A percentile compares a stretch with the other conserved stretches of the same genome.
phyloP scores from a whole-genome alignment of 768 basidiomycete genomes.

The Podaxis rugospora region DNA sequence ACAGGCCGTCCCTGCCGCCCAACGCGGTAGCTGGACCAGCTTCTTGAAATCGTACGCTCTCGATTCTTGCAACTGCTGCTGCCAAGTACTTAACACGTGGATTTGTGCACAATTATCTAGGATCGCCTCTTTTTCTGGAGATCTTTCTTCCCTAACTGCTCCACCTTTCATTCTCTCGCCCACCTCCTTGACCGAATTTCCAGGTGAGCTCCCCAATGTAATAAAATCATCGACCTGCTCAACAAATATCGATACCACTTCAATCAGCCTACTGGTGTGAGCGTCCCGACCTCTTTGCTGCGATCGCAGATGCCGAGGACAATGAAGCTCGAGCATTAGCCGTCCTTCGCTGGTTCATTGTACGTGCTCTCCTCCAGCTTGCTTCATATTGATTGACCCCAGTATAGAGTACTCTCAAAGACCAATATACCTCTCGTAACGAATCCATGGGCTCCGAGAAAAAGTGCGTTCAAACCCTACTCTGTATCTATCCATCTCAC shows the following conservation, averaged over 20 bases:
- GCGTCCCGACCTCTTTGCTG: constrained; percentile 83
- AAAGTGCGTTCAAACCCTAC: constrained; percentile 7
- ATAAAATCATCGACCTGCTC: neutral
- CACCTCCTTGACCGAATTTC: constrained; percentile 87
- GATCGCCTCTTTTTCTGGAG: constrained; percentile 84
- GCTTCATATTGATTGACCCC: neutral
- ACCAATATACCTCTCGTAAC: constrained; percentile 92
- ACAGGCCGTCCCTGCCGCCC: constrained; percentile 75
- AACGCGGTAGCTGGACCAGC: constrained; percentile 83
- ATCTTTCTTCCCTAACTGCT: constrained; percentile 79
- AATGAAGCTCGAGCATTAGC: constrained; percentile 65
- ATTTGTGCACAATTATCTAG: constrained; percentile 29
- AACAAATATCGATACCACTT: neutral
- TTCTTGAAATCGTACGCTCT: constrained; percentile 83
- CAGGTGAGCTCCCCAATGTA: constrained; percentile 44
- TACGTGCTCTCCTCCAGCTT: constrained; percentile 29
- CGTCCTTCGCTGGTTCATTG: constrained; percentile 96
- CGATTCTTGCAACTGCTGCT: constrained; percentile 7
- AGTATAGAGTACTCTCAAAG: constrained; percentile 80
- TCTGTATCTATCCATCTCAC: neutral
- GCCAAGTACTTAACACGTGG: neutral
- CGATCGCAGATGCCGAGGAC: constrained; percentile 72
- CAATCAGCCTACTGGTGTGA: constrained; percentile 92
- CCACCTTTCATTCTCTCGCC: constrained; percentile 92
- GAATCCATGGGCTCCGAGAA: constrained; percentile 80